Base-by-base conservation (phyloP, 2,329 filamentous ascomycete species). In the Colletotrichum graminicola region DNA sequence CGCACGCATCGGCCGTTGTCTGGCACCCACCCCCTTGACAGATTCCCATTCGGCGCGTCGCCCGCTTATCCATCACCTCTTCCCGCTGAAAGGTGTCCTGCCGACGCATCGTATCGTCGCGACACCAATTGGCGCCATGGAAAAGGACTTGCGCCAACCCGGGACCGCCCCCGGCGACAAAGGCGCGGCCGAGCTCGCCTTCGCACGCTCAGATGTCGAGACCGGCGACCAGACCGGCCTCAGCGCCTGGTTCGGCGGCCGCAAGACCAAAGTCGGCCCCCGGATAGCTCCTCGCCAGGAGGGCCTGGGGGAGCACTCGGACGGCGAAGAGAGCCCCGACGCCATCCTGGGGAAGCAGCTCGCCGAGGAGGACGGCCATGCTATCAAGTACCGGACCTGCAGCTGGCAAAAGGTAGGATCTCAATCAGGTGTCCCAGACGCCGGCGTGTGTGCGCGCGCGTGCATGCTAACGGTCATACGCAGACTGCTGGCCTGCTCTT, bases 321-420 rank as follows among this genome's bases (percentile, higher is more conserved):
- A 86, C 54, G 82, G 79, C 59, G 82, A 84, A 26, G 82, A 86
- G 43, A 85, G 82, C 56, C 85, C 83, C 75, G 79, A 83, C 51
- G 84, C 83, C 21, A 87, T 89, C 56, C 79, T 89, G n/a, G 79
- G 82, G 73, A 86, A 85, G 82, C 94, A 97, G 82, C 89, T 95
- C 74, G 93, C 91, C 64, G 79, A 93, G 73, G 95, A 97, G 80
- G 87, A 90, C 36, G 91, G 90, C 62, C 91, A 93, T 80, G 90
- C 91, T 14, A 97, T 98, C 81, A 91, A 97, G 83, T 98, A 98
- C 80, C 88, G 95, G 72, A 97, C 94, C 49, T 98, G 95, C 83
- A 95, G 92, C 75, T 98, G 95, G 95, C 92, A 93, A 78, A 97
- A 97, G 67, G 67, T 71, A 14, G 26, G 45, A 16, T 23, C n/a